phyloP scores from a whole-genome alignment of 345 rosid species.

The Salix brachista region DNA sequence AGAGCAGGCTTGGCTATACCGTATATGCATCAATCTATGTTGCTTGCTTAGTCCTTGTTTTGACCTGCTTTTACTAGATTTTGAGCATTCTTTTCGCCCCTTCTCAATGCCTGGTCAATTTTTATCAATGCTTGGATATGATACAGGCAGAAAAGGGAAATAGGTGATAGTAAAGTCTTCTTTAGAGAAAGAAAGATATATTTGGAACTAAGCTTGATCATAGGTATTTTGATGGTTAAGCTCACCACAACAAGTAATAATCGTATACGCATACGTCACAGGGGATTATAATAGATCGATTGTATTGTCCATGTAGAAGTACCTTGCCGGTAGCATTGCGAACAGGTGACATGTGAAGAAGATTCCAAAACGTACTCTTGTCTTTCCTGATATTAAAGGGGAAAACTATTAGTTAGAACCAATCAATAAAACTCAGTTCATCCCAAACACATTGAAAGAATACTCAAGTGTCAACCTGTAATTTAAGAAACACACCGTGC shows the following conservation, averaged over 20 bases:
- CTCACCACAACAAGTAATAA: background rate
- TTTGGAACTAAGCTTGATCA: background rate
- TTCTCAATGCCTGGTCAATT: background rate
- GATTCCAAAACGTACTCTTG: constrained; percentile 76
- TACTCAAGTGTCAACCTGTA: constrained; percentile 75
- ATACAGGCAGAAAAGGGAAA: background rate
- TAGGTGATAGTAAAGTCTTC: background rate
- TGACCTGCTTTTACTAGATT: background rate
- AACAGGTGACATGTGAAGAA: constrained; percentile 86
- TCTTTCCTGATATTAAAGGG: constrained; percentile 61
- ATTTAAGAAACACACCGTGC: constrained; percentile 89
- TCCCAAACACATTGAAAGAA: constrained; percentile 16
- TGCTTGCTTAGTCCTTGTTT: background rate
- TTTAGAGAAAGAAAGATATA: background rate
- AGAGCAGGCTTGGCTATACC: background rate
- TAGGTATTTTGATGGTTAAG: background rate
- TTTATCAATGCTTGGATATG: background rate
- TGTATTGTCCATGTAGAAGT: constrained; percentile 17
- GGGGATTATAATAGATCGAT: background rate
- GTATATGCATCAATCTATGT: background rate
- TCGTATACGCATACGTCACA: background rate
- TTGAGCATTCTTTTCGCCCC: background rate
- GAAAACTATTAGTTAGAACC: constrained; percentile 6
- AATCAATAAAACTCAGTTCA: background rate
- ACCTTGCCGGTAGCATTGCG: constrained; percentile 98